Evolutionary conservation across 2,329 filamentous ascomycete species (phyloP).

Genomic region (Aspergillus flavus): DNA sequence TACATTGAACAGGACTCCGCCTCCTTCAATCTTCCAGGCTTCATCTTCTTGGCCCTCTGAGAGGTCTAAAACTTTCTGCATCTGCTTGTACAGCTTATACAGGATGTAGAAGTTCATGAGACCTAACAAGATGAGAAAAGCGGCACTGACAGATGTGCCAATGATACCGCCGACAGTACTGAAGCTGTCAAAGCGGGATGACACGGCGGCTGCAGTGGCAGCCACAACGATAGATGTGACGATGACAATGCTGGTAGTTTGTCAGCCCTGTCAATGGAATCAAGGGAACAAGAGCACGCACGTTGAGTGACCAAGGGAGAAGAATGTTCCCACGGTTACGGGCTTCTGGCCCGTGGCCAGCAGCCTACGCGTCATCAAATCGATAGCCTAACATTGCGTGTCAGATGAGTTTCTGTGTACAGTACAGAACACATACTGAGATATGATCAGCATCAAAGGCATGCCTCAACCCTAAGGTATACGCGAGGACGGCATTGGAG

Average conservation of each 20-base stretch:
- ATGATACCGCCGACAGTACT: slow-evolving; percentile 81
- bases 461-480: slow-evolving; percentile 86
- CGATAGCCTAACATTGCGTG: slow-evolving; percentile 66
- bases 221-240: slow-evolving; percentile 90
- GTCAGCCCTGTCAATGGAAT: slow-evolving; percentile 6
- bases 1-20: slow-evolving; percentile 71
- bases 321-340: slow-evolving; percentile 91
- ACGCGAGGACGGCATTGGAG: slow-evolving; percentile 80
- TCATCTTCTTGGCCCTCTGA: slow-evolving; percentile 50
- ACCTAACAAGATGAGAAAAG: slow-evolving; percentile 79
- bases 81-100: slow-evolving; percentile 70
- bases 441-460: slow-evolving; percentile 98
- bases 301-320: slow-evolving; percentile 90
- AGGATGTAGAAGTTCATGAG: slow-evolving; percentile 85
- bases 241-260: slow-evolving; percentile 66
- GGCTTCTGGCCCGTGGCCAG: slow-evolving; percentile 83
- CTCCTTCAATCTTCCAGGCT: slow-evolving; percentile 72
- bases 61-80: slow-evolving; percentile 62
- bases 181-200: slow-evolving; percentile 79
- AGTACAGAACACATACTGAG: slow-evolving; percentile 46
- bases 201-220: slow-evolving; percentile 81
- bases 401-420: neutral
- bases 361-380: slow-evolving; percentile 88
- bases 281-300: slow-evolving; percentile 26
- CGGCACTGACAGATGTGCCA: slow-evolving; percentile 82